Conservation (phyloP, 768 basidiomycete species). For the Psilocybe azurescens region DNA sequence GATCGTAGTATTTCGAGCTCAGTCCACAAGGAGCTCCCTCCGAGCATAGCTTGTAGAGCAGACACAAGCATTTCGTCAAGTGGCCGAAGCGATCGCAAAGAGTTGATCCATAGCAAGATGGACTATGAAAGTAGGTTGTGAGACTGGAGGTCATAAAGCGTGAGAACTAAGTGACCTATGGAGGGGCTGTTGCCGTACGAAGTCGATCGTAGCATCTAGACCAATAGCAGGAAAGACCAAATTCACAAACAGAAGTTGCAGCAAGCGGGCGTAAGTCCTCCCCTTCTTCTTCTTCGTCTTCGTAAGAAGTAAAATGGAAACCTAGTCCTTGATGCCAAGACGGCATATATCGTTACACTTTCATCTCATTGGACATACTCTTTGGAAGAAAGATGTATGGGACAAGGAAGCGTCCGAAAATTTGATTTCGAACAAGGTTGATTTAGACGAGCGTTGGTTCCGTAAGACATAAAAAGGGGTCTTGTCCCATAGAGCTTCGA, state of each 20-base stretch:
- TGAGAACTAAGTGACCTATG: neutral
- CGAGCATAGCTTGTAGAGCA: no score
- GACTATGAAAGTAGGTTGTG: neutral
- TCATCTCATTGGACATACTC: neutral
- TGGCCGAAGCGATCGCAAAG: neutral
- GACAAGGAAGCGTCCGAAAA: neutral
- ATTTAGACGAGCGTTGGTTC: neutral
- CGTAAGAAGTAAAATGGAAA: neutral
- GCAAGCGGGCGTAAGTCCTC: neutral
- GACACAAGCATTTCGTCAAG: no score
- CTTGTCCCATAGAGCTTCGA: neutral
- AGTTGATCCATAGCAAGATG: neutral
- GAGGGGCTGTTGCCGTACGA: neutral
- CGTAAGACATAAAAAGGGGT: neutral
- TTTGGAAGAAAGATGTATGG: neutral
- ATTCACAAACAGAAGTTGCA: neutral
- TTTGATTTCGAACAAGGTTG: neutral
- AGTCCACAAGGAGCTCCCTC: no score
- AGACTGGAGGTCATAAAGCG: neutral
- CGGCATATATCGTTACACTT: neutral
- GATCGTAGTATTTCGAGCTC: neutral
- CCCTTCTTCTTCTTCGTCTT: conserved; percentile 2
- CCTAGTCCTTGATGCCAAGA: conserved; percentile 9
- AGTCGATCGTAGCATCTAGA: neutral
- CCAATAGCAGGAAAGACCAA: neutral